Evolutionary conservation across 2,329 filamentous ascomycete genomes (phyloP), one percentile per base, ranked within the genome.

Genomic region (Cladosporium halotolerans): DNA sequence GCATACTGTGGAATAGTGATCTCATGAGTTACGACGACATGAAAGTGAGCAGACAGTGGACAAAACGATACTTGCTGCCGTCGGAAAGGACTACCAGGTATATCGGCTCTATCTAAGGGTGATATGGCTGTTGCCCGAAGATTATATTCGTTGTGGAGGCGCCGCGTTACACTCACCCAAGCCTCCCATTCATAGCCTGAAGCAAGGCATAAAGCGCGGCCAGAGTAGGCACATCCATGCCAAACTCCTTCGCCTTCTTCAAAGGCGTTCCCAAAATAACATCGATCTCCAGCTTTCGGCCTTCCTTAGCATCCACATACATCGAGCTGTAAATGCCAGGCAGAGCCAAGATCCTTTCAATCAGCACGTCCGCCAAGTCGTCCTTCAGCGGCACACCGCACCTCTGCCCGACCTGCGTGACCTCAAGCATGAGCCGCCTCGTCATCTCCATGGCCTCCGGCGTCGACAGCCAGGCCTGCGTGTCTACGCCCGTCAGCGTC

Each of bases 241-340:
- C 67, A 11, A 72, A 58, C 50, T 74, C 70, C 43, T 61, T 65
- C 1, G 71, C 69, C 57, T 70, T 73, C 48, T 59, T 60, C 54
- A 72, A 68, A 4, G 72, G 70, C 42, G 66, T 70, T 0, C 73
- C 74, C 19, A 77, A 55, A 23, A 77, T 76, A 1, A 76, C 72
- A 50, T 76, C 73, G n/a, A 75, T 66, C 58, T 76, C 74, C 67
- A 76, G 66, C 2, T 69, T 67, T 28, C 71, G 61, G 1, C 71
- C 72, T 45, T 65, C 68, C 47, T 70, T 69, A 38, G 63, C 67
- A 55, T 77, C 74, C 0, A 66, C 68, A 56, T 74, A 71, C 74
- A 76, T 77, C 56, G 73, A 75, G 46, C 70, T 75, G 18, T 63
- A 68, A 42, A 76, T 69, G 0, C 64, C 64, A 1, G 69, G 68